These are phyloP conservation scores for Cerioporus squamosus DNA, from an alignment of 1,284 basidiomycete species.

Conservation along the genomic window DNA sequence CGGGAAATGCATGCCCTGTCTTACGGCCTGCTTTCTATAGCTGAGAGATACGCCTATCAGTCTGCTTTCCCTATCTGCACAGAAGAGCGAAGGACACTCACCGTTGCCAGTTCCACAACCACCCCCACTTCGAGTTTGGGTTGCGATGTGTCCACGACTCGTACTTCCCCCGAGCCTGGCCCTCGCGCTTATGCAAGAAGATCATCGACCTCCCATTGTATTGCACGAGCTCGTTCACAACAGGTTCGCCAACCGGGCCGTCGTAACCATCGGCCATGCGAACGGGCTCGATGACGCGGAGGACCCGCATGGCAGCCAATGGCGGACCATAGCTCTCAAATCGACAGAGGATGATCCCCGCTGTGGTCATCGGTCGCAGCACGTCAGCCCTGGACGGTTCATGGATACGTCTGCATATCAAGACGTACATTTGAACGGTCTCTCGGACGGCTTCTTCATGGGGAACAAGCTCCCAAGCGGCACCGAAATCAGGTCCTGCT, in stretches of 20 bases:
- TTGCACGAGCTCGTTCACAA: background rate
- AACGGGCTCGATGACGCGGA: constrained; percentile 16
- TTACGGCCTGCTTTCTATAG: background rate
- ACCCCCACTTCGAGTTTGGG: background rate
- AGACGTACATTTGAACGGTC: constrained; percentile 9
- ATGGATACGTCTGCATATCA: too few relatives aligned
- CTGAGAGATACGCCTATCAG: background rate
- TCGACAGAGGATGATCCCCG: constrained; percentile 1
- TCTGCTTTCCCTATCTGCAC: background rate
- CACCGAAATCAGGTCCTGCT: background rate
- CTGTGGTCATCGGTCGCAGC: background rate
- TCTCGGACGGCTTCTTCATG: background rate
- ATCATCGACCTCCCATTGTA: background rate
- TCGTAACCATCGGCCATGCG: background rate
- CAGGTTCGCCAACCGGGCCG: background rate
- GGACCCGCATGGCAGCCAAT: background rate
- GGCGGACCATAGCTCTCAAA: background rate
- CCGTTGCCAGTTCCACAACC: background rate
- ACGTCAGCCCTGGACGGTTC: too few relatives aligned
- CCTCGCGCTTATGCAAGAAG: background rate
- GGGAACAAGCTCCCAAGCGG: background rate
- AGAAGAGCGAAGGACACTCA: background rate
- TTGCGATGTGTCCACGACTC: background rate
- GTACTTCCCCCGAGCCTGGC: background rate
- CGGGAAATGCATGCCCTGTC: background rate